Conservation (phyloP, 164 flowering plant genomes). For the Stephania yunnanensis region DNA sequence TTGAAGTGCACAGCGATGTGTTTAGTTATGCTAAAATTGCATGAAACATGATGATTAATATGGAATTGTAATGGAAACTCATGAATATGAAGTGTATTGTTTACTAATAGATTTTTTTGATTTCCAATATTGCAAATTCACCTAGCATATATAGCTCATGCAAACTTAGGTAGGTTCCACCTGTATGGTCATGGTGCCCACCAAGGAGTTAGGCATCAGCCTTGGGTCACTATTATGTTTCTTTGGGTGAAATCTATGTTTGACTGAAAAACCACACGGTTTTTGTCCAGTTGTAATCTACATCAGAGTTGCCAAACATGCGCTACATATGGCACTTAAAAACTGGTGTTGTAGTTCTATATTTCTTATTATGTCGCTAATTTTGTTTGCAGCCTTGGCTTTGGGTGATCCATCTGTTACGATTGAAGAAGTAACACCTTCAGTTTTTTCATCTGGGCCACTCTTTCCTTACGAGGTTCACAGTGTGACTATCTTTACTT, state of each 20-base stretch:
- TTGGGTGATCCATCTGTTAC: slow-evolving; percentile 80
- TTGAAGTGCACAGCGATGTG: background rate
- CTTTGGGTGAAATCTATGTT: background rate
- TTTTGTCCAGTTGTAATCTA: background rate
- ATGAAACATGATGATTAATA: background rate
- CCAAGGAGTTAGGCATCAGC: background rate
- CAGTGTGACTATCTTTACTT: background rate
- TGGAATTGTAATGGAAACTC: background rate
- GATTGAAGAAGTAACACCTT: slow-evolving; percentile 80
- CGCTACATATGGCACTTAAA: background rate
- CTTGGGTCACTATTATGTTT: background rate
- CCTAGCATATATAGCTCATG: background rate
- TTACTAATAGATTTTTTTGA: background rate
- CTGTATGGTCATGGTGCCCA: background rate
- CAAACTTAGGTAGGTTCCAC: background rate
- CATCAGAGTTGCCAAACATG: background rate
- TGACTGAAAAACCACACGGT: background rate
- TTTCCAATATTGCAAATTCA: background rate
- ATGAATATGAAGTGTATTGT: background rate
- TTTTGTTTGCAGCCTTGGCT: slow-evolving; percentile 59
- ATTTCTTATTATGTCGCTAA: slow-evolving; percentile 6
- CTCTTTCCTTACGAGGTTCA: slow-evolving; percentile 81
- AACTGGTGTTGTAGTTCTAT: background rate
- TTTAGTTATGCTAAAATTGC: background rate
- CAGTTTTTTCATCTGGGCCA: slow-evolving; percentile 54